Percentiles rank a stretch among this genome's conserved stretches.
Evolutionary conservation across 306 rosid genomes (phyloP).

Genomic region (Acacia melanoxylon): DNA sequence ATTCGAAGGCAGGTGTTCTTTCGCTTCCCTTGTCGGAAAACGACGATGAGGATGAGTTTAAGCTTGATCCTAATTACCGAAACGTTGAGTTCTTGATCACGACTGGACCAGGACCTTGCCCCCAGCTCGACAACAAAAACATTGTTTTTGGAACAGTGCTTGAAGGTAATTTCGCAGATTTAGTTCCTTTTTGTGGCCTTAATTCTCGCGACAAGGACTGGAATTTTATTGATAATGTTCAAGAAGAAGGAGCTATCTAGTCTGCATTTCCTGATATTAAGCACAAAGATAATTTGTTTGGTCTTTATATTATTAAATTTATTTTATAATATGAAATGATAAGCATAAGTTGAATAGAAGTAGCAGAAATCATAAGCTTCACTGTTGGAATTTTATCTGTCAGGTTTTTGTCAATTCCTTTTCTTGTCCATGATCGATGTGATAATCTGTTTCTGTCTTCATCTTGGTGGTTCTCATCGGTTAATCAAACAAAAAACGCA

Average conservation of each 20-base stretch:
- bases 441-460: background rate
- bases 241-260: background rate
- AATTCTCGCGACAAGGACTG: background rate
- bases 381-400: background rate
- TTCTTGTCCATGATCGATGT: background rate
- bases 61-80: slow-evolving; percentile 66
- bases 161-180: slow-evolving; percentile 52
- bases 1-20: slow-evolving; percentile 72
- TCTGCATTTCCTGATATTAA: background rate
- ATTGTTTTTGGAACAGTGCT: slow-evolving; percentile 85
- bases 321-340: background rate
- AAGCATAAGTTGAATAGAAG: background rate
- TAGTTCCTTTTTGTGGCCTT: background rate
- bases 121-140: slow-evolving; percentile 74
- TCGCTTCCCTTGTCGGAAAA: slow-evolving; percentile 81
- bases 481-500: background rate
- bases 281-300: background rate
- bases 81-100: slow-evolving; percentile 87
- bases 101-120: slow-evolving; percentile 92
- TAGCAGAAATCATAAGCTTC: background rate
- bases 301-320: background rate
- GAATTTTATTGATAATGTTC: background rate
- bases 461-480: background rate
- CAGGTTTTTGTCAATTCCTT: background rate
- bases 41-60: slow-evolving; percentile 72